Evolutionary conservation across 2,329 filamentous ascomycete genomes (phyloP).

Genomic region (Geoglossum cookeanum): DNA sequence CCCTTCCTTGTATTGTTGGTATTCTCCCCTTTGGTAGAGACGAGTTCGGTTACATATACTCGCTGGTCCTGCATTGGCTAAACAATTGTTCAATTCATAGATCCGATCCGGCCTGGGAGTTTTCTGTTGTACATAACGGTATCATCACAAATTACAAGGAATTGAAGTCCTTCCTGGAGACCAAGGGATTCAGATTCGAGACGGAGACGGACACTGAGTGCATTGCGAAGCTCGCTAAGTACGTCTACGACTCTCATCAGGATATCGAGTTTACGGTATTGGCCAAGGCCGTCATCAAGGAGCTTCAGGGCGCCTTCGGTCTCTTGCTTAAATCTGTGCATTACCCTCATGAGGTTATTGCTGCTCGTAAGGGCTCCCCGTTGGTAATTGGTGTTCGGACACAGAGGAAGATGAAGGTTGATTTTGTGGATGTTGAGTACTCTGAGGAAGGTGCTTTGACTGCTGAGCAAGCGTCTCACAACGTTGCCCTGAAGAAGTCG

Average conservation of each 20-base stretch:
- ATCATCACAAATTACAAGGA: slow-evolving; percentile 99
- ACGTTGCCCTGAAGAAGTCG: slow-evolving; percentile 81
- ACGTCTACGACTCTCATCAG: slow-evolving; percentile 88
- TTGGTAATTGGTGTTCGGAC: slow-evolving; percentile 95
- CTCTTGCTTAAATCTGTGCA: slow-evolving; percentile 95
- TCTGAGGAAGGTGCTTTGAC: slow-evolving; percentile 74
- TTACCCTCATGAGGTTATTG: slow-evolving; percentile 95
- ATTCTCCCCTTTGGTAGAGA: too few species aligned
- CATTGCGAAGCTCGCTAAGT: slow-evolving; percentile 97
- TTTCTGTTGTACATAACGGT: slow-evolving; percentile 94
- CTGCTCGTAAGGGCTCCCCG: slow-evolving; percentile 93
- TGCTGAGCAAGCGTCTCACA: slow-evolving; percentile 88
- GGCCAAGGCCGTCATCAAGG: slow-evolving; percentile 93
- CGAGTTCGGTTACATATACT: not conserved
- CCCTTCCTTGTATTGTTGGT: not conserved
- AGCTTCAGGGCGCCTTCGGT: slow-evolving; percentile 95
- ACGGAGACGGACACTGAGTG: slow-evolving; percentile 98
- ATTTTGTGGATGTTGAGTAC: slow-evolving; percentile 98
- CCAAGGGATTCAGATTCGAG: slow-evolving; percentile 97
- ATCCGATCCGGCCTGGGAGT: slow-evolving; percentile 90
- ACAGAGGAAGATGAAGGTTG: slow-evolving; percentile 98
- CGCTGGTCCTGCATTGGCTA: not conserved
- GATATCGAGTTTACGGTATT: slow-evolving; percentile 91
- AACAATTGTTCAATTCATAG: slow-evolving; percentile 25
- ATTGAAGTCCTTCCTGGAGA: slow-evolving; percentile 75